These are phyloP conservation scores for Ambrosiella xylebori DNA, from an alignment of 2,329 filamentous ascomycete species.

Conservation along the genomic window DNA sequence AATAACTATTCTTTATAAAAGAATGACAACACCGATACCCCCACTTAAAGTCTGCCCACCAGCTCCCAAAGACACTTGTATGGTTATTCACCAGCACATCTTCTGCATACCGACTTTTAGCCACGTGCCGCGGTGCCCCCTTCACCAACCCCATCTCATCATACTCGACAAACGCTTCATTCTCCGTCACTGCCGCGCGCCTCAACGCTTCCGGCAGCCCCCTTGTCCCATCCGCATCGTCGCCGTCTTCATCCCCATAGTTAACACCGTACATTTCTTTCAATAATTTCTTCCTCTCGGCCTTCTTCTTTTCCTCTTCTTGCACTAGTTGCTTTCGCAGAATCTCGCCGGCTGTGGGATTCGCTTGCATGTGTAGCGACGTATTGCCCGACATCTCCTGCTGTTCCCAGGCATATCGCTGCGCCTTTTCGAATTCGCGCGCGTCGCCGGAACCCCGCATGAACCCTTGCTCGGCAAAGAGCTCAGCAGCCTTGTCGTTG, in stretches of 20 bases:
- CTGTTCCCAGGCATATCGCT: conserved; percentile 85
- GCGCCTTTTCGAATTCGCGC: conserved; percentile 76
- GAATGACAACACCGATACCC: conserved; percentile 93
- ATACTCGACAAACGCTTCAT: conserved; percentile 82
- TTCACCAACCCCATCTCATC: conserved; percentile 82
- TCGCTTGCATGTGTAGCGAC: conserved; percentile 79
- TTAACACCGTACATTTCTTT: conserved; percentile 79
- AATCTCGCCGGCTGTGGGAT: conserved; percentile 83
- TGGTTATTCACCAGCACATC: conserved; percentile 84
- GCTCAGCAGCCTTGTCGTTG: conserved; percentile 58
- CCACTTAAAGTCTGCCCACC: conserved; percentile 94
- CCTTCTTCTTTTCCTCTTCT: conserved; percentile 51
- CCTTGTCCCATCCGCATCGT: conserved; percentile 30
- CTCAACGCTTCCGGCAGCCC: conserved; percentile 34
- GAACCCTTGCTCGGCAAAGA: conserved; percentile 89
- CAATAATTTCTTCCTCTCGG: conserved; percentile 51
- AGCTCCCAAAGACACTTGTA: conserved; percentile 83
- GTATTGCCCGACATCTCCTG: conserved; percentile 70
- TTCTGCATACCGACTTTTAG: conserved; percentile 82
- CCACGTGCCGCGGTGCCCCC: conserved; percentile 57
- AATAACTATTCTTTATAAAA: conserved; percentile 89
- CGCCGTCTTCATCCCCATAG: conserved; percentile 31
- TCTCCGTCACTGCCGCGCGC: conserved; percentile 55
- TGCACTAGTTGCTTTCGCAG: conserved; percentile 63
- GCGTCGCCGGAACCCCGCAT: conserved; percentile 79